Evolutionary conservation across 768 basidiomycete species (phyloP).

Genomic region (Vishniacozyma victoriae): DNA sequence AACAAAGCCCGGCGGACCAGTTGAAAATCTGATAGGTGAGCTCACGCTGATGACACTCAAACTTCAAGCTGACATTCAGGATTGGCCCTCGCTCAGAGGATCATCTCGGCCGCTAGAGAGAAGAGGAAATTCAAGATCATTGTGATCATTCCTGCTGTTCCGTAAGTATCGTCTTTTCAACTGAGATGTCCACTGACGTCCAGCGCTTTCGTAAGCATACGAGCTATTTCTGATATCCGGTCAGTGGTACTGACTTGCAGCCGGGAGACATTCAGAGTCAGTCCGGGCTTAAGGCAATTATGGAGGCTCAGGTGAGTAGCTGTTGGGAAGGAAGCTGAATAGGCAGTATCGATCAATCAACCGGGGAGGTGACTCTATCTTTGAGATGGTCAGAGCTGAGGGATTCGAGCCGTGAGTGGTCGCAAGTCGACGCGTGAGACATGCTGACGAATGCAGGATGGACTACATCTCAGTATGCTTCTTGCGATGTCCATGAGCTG

Average conservation of each 20-base stretch:
- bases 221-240: background rate
- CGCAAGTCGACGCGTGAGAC: background rate
- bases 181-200: background rate
- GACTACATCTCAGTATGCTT: conserved; percentile 25
- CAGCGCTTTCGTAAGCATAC: conserved; percentile 56
- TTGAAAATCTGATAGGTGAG: conserved; percentile 71
- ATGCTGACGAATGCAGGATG: conserved; percentile 19
- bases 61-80: conserved; percentile 29
- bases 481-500: background rate
- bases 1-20: conserved; percentile 58
- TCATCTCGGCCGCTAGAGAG: conserved; percentile 68
- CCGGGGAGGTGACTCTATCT: conserved; percentile 78
- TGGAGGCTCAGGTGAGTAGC: conserved; percentile 57
- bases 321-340: no score
- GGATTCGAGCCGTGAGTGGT: conserved; percentile 56
- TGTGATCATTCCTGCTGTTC: conserved; percentile 81
- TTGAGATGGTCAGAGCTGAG: conserved; percentile 69
- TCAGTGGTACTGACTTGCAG: conserved; percentile 2
- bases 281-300: conserved; percentile 57
- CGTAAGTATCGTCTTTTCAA: conserved; percentile 42
- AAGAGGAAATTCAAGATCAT: conserved; percentile 80
- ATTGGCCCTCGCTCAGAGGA: conserved; percentile 71
- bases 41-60: background rate
- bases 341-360: conserved; percentile 65
- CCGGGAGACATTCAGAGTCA: conserved; percentile 68